phyloP scores from a whole-genome alignment of 768 basidiomycete species.

The Mycena maculata region DNA sequence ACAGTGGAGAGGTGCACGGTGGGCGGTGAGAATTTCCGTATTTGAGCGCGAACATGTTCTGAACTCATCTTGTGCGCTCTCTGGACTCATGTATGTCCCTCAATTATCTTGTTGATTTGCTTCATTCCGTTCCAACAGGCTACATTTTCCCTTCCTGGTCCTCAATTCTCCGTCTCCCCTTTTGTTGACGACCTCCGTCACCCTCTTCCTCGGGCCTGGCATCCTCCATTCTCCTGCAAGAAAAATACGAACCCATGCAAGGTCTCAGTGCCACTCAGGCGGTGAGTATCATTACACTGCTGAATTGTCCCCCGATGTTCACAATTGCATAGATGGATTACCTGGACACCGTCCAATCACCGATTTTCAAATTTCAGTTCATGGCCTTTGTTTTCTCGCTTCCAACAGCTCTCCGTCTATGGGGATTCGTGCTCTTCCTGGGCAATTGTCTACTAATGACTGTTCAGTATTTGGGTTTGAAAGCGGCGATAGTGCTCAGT shows the following conservation, averaged over 20 bases:
- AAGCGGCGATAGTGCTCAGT: not conserved
- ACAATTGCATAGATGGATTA: constrained; percentile 44
- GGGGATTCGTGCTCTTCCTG: constrained; percentile 52
- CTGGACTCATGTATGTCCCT: constrained; percentile 18
- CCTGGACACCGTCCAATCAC: constrained; percentile 49
- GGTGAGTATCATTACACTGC: constrained; percentile 45
- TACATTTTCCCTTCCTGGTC: constrained; percentile 49
- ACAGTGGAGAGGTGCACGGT: constrained; percentile 61
- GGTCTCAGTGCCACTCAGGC: constrained; percentile 51
- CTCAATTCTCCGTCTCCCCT: constrained; percentile 39
- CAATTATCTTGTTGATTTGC: not conserved
- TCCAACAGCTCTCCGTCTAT: constrained; percentile 64
- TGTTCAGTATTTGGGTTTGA: not conserved
- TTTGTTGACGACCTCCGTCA: constrained; percentile 45
- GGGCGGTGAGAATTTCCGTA: constrained; percentile 47
- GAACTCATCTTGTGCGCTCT: constrained; percentile 24
- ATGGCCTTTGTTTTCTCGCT: constrained; percentile 63
- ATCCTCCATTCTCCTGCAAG: constrained; percentile 47
- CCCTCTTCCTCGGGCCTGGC: constrained; percentile 48
- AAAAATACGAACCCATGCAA: constrained; percentile 51
- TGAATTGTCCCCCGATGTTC: not conserved
- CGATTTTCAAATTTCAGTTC: constrained; percentile 57
- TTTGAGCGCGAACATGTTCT: constrained; percentile 33
- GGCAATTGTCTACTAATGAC: not conserved
- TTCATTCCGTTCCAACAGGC: constrained; percentile 43